Base-by-base conservation (phyloP, 345 rosid genomes). In the Reutealis trisperma region DNA sequence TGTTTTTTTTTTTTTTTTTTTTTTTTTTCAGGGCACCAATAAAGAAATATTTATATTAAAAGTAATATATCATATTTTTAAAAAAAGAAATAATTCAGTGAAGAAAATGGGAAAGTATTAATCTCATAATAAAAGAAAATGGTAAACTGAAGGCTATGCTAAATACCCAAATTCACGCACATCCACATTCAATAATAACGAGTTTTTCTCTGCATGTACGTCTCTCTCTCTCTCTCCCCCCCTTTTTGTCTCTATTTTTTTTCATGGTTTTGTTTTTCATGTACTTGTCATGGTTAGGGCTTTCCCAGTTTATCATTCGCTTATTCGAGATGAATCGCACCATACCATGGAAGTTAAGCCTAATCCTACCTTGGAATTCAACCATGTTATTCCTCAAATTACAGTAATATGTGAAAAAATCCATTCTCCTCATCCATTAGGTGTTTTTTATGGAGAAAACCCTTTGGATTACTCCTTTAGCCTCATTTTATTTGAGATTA, bases 391-490 rank as follows among this genome's bases (percentile, higher is more conserved):
- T 13, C 8, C 69, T 16, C 63, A 3, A 11, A 16, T 63, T 44
- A 62, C 82, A 2, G 57, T 77, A 12, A 58, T 84, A 24, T 89
- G 96, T 62, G 71, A 83, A 24, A 81, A 62, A 58, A 0, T 42
- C 24, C 79, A 61, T 14, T 7, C 11, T 13, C 30, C 73, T 51
- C 82, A 77, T 14, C 75, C 87, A 5, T 58, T 81, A 5, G 90
- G 89, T 42, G 34, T 89, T 19, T 88, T 87, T 69, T 81, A 74
- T 73, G 88, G 90, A 21, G 82, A 83, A 44, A 83, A 77, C 79
- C 89, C 87, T 0, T 69, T 90, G 75, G 62, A 73, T 13, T 84
- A 69, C 57, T 67, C 87, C 63, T 86, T 86, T 70, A 81, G 80
- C 6, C 54, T 85, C 10, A 60, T 91, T 54, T 32, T 94, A 25